Evolutionary conservation across 371 early-diverging fungal genomes (phyloP), one percentile per base, ranked within the genome.

Genomic region (Lichtheimia corymbifera): DNA sequence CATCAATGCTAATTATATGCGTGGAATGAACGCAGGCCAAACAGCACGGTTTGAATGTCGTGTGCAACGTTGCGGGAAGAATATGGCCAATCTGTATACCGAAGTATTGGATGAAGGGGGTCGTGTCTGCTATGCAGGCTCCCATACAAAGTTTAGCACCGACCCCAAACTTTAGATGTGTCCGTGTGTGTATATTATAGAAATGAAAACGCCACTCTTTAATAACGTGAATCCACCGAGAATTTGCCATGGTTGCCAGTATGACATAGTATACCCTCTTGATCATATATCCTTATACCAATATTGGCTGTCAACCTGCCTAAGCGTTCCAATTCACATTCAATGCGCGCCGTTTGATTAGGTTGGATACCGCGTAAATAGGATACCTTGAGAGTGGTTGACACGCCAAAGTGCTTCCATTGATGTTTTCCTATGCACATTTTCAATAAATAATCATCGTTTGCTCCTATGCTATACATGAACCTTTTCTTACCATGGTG

Each of bases 241-340:
- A 64, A 76, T 44, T 79, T 79, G 20, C 73, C 71, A 55, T 80
- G 77, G 12, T 72, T 64, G 7, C 75, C 74, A 20, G 74, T 44
- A 50, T 77, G 77, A 49, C 77, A 77, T 20, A 77, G 27, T 2
- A 59, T 59, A 17, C 64, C 64, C 0, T 66, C 1, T 27, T 68
- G 56, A 49, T 80, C 58, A 43, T 72, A 77, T 2, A 80, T 58
- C 51, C 55, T 70, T 5, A 74, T 73, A 55, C 67, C 66, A 6
- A 80, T 67, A 51, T 70, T 73, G 13, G 73, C 73, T 22, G 77
- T 51, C 0, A 41, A 60, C 20, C 65, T 68, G 18, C 80, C 80
- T 5, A 72, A 66, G 28, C 74, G 64, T 44, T 72, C 67, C 1
- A 74, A 62, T 9, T 77, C 73, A 58, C 72, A 73, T 52, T 67